Conservation (phyloP, 2,329 filamentous ascomycete species). For the Beauveria asiatica region DNA sequence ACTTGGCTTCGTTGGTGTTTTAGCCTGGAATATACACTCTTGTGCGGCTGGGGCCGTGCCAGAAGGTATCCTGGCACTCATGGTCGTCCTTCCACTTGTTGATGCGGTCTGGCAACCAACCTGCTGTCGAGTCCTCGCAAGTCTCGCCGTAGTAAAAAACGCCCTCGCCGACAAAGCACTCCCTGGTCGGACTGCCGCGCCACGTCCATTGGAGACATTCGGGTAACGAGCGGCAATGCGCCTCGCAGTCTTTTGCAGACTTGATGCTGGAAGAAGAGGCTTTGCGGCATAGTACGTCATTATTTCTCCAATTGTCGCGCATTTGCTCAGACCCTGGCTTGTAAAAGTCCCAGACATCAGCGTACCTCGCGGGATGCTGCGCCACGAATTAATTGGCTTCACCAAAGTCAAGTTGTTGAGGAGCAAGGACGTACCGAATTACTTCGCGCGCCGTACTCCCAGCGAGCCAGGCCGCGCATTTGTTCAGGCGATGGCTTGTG, state of each 20-base stretch:
- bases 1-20: not conserved
- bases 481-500: constrained; percentile 11
- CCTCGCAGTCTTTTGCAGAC: constrained; percentile 1
- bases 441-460: constrained; percentile 11
- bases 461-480: constrained; percentile 12
- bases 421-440: not conserved
- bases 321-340: not conserved
- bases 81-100: not conserved
- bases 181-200: not conserved
- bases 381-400: not conserved
- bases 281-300: constrained; percentile 2
- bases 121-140: not conserved
- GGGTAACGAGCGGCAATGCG: not conserved
- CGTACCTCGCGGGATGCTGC: constrained; percentile 13
- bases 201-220: constrained; percentile 7
- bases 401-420: not conserved
- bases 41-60: constrained; percentile 1
- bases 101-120: constrained; percentile 4
- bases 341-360: constrained; percentile 11
- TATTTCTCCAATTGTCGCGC: constrained; percentile 12
- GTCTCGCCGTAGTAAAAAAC: constrained; percentile 6
- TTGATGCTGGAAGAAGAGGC: not conserved
- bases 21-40: not conserved
- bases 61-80: not conserved
- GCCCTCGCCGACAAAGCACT: constrained; percentile 2